phyloP scores from a whole-genome alignment of 805 yeast genomes.

The Monosporozyma siamensis region DNA sequence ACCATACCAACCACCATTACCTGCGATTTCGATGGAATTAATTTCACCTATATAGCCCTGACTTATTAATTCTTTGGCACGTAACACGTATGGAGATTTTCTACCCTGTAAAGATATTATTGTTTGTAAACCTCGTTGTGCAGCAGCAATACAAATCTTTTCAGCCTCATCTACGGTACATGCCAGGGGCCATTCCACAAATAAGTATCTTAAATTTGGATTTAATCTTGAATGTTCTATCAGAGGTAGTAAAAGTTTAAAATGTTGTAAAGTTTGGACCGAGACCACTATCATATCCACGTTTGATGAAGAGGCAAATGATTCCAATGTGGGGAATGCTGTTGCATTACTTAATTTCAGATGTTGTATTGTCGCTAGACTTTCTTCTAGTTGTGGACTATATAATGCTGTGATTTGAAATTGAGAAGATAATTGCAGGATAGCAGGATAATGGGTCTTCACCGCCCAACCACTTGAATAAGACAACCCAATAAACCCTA shows the following conservation, averaged over 20 bases:
- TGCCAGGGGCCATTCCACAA: conserved; percentile 26
- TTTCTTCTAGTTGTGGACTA: conserved; percentile 15
- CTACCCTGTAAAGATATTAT: conserved; percentile 26
- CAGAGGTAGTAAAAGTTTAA: conserved; percentile 13
- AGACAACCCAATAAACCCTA: conserved; percentile 24
- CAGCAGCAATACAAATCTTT: conserved; percentile 19
- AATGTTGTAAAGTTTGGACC: conserved; percentile 17
- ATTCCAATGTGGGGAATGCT: conserved; percentile 19
- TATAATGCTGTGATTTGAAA: conserved; percentile 24
- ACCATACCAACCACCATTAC: conserved; percentile 29
- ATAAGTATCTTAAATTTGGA: conserved; percentile 19
- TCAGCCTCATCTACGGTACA: conserved; percentile 20
- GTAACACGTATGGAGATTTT: conserved; percentile 24
- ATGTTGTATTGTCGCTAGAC: conserved; percentile 17
- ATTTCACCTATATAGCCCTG: conserved; percentile 27
- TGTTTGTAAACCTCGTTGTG: conserved; percentile 22
- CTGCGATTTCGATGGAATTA: conserved; percentile 25
- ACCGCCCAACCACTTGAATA: conserved; percentile 25
- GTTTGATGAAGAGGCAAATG: conserved; percentile 17
- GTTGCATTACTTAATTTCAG: conserved; percentile 20
- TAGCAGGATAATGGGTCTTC: conserved; percentile 26
- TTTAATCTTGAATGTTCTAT: conserved; percentile 17
- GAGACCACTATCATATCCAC: conserved; percentile 25
- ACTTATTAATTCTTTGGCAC: conserved; percentile 25
- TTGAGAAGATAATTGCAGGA: conserved; percentile 24